phyloP scores from a whole-genome alignment of 495 filamentous ascomycete genomes.

The Staphylotrichum tortipilum region DNA sequence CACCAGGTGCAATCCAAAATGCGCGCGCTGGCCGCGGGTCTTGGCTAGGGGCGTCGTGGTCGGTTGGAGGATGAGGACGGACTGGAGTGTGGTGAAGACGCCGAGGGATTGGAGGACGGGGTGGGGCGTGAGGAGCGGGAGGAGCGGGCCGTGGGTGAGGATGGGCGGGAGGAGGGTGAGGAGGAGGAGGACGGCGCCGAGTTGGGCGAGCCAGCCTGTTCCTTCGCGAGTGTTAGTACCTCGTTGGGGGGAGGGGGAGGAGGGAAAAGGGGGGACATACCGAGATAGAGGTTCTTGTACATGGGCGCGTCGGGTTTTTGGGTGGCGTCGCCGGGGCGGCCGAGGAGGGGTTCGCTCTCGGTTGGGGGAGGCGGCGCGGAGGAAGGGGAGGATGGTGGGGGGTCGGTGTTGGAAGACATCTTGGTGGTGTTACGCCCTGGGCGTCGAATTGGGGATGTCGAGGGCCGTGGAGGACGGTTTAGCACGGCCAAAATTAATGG shows the following conservation, averaged over 20 bases:
- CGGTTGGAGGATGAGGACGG: constrained; percentile 79
- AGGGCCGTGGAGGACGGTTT: too few relatives aligned
- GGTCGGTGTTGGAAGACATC: constrained; percentile 11
- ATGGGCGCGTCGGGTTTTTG: constrained; percentile 57
- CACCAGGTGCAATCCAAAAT: constrained; percentile 57
- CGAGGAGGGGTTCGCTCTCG: constrained; percentile 74
- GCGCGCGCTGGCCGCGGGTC: constrained; percentile 56
- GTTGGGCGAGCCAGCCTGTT: constrained; percentile 34
- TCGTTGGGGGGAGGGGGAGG: not conserved
- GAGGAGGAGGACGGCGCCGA: constrained; percentile 48
- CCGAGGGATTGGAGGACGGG: constrained; percentile 76
- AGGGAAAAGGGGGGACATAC: constrained; percentile 36
- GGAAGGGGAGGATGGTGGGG: too few relatives aligned
- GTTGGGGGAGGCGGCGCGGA: too few relatives aligned
- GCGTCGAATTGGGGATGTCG: too few relatives aligned
- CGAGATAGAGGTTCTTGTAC: constrained; percentile 64
- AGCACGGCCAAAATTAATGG: not conserved
- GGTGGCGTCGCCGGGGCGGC: constrained; percentile 59
- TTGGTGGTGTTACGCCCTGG: not conserved
- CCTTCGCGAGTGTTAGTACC: constrained; percentile 34
- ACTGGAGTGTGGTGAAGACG: constrained; percentile 64
- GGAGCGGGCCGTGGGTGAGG: constrained; percentile 46
- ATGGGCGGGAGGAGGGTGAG: constrained; percentile 66
- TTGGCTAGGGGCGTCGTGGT: constrained; percentile 72
- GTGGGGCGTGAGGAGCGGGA: constrained; percentile 75